These are phyloP conservation scores for Nothophytophthora sp. DNA, from an alignment of 352 stramenopile genomes.

Conservation along the genomic window DNA sequence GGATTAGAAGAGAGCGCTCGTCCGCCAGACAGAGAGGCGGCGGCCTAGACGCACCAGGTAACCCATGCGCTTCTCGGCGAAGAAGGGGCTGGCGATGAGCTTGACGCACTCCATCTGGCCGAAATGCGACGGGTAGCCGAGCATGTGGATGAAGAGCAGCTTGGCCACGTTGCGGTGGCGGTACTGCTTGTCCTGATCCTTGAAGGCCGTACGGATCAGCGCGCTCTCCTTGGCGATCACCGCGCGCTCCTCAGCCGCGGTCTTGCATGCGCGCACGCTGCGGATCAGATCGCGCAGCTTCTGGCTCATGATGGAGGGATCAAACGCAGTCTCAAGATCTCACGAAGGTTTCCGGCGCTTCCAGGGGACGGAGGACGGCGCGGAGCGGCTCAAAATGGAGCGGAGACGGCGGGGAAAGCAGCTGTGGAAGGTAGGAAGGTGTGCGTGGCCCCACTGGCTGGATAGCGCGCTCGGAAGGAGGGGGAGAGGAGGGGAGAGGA, in stretches of 20 bases:
- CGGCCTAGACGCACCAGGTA: slow-evolving; percentile 84
- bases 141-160: slow-evolving; percentile 99
- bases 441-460: background rate
- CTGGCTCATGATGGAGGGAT: slow-evolving; percentile 98
- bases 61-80: slow-evolving; percentile 99
- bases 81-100: slow-evolving; percentile 98
- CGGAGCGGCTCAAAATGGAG: background rate
- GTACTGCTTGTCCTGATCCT: slow-evolving; percentile 97
- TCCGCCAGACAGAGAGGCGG: background rate
- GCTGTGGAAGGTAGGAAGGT: background rate
- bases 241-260: slow-evolving; percentile 97
- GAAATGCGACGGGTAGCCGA: slow-evolving; percentile 99
- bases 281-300: slow-evolving; percentile 99
- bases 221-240: slow-evolving; percentile 99
- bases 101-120: slow-evolving; percentile 99
- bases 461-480: background rate
- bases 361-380: background rate
- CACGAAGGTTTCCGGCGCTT: too few relatives aligned
- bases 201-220: slow-evolving; percentile 99
- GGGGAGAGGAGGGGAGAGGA: too few relatives aligned
- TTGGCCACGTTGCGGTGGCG: slow-evolving; percentile 99
- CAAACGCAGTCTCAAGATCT: background rate
- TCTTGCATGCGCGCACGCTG: slow-evolving; percentile 98
- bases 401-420: background rate
- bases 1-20: background rate